Evolutionary conservation across 257 asterid species (phyloP), one percentile per base, ranked within the genome.

Genomic region (Scutellaria barbata): DNA sequence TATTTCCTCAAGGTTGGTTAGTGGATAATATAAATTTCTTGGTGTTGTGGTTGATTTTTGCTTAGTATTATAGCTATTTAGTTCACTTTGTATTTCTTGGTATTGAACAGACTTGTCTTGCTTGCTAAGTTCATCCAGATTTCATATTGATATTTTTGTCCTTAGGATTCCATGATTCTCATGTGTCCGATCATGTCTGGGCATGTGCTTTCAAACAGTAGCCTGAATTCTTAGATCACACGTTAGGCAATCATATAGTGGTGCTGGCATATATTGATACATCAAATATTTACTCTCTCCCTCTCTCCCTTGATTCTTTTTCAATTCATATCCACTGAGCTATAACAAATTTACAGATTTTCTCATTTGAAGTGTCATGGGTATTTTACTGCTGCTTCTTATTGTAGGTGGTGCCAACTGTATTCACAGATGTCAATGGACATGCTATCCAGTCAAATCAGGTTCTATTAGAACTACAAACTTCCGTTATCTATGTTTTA

Each of bases 1-100:
- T 94, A 94, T 83, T 91, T 94, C 78, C 87, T 94, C 78, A 94
- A 94, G 98, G 97, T 94, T 69, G 98, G 97, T 94, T 69, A 58
- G 89, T 63, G 12, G 66, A 37, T 42, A 76, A 8, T 56, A 3
- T 52, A 30, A 41, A 58, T 47, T 18, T 53, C 30, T 22, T 11
- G 47, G n/a, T 17, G 9, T 71, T 61, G 47, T 48, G 46, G 47
- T 50, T 71, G 45, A 40, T 7, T 53, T n/a, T 43, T 12, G n/a
- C 25, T 64, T 64, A 5, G 20, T 35, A 43, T 5, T 55, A 2
- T 35, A 53, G 39, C 50, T 37, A 9, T 66, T 65, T 9, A 7
- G 14, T 41, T 72, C 42, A 18, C 47, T 50, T 56, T 1, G 5
- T 30, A n/a, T 56, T 63, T 55, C 25, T 52, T 61, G 22, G 42